Evolutionary conservation across 208 protist species (phyloP), one percentile per base, ranked within the genome.

Genomic region (Leishmania tarentolae): DNA sequence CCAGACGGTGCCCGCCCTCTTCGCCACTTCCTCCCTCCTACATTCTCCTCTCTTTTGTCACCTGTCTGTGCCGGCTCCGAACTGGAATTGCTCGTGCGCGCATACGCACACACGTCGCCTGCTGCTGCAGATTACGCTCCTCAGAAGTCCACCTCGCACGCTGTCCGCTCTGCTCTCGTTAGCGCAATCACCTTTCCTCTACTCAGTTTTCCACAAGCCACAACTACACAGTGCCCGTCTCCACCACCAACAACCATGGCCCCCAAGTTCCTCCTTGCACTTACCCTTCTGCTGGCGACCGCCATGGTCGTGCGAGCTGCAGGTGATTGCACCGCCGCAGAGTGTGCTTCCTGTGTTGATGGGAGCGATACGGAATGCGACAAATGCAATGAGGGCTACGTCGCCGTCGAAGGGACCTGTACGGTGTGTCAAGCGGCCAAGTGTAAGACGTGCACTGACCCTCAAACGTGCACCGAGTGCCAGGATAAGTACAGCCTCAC

Each of bases 211-310:
- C 56, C 40, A 47, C 68, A 31, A 42, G 5, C 21, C 42, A 71
- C 37, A 35, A 37, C 17, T 40, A 44, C 24, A 6, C 13, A 8
- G 24, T 63, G 31, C 35, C 50, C 35, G 31, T 76, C 19, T 9
- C 46, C 31, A 63, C 31, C 37, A 50, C 44, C 17, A 46, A 44
- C 57, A 50, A 3, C 28, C 13, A 78, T 78, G 75, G 56, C 75
- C 37, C 35, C 40, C 59, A 65, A 53, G 40, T 28, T 78, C 57
- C 24, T 65, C 17, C 28, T 78, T 52, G 40, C 57, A 47, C 19
- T 78, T 37, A 44, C 75, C 21, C 57, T 63, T 65, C 56, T 78
- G n/a, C 52, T 78, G 75, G 57, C 57, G 21, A 47, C 52, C 21
- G 31, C 75, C 50, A 69, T 50, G 40, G 37, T 78, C 40, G 75